phyloP scores from a whole-genome alignment of 148 eudicot species.

The Hydrangea macrophylla region DNA sequence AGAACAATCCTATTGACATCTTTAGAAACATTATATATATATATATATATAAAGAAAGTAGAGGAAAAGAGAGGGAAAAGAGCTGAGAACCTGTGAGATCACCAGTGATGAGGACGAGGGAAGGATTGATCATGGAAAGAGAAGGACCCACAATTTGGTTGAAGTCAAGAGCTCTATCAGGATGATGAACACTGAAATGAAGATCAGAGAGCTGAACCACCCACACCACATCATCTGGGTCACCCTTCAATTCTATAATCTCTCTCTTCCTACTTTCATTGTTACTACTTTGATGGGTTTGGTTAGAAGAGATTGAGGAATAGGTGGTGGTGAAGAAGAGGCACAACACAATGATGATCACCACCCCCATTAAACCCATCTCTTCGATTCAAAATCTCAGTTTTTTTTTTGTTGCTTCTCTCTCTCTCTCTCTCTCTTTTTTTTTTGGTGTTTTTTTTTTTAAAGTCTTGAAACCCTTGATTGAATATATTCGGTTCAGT shows the following conservation, averaged over 20 bases:
- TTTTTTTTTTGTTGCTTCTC: too few species aligned
- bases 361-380: background rate
- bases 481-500: too few species aligned
- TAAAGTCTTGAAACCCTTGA: too few species aligned
- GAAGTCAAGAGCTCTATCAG: conserved; percentile 76
- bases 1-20: background rate
- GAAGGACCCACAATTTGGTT: conserved; percentile 40
- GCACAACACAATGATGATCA: background rate
- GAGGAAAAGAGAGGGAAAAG: too few species aligned
- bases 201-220: conserved; percentile 89
- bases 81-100: conserved; percentile 80
- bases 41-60: background rate
- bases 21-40: background rate
- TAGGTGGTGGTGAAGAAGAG: background rate
- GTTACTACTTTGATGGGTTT: background rate
- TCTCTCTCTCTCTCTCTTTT: too few species aligned
- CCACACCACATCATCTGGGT: conserved; percentile 69
- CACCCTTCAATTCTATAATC: conserved; percentile 41
- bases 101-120: conserved; percentile 87
- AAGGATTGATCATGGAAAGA: conserved; percentile 75
- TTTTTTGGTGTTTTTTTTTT: too few species aligned
- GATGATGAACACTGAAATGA: conserved; percentile 87
- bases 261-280: conserved; percentile 7
- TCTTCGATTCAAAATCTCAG: too few species aligned
- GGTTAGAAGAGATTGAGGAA: background rate